These are phyloP conservation scores for Alloascoidea africana DNA, from an alignment of 805 yeast genomes.

Conservation along the genomic window DNA sequence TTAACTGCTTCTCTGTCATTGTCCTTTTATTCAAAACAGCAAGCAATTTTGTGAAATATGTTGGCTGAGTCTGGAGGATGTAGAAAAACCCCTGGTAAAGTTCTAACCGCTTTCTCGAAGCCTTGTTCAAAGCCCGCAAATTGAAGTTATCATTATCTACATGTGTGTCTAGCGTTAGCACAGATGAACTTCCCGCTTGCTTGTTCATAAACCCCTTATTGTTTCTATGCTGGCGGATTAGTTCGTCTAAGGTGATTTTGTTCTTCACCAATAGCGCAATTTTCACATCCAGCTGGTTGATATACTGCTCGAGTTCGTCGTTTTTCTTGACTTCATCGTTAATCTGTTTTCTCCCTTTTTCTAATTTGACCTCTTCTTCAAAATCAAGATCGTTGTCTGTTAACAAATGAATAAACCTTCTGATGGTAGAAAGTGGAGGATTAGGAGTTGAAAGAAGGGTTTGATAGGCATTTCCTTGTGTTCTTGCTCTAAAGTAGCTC, in stretches of 20 bases:
- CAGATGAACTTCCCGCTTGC: too few relatives aligned
- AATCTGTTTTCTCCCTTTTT: slow-evolving; percentile 51
- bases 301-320: slow-evolving; percentile 55
- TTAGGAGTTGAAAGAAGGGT: slow-evolving; percentile 52
- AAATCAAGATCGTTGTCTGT: slow-evolving; percentile 62
- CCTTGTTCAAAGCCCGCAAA: slow-evolving; percentile 20
- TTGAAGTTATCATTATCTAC: slow-evolving; percentile 17
- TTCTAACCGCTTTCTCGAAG: slow-evolving; percentile 34
- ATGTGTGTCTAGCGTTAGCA: not conserved
- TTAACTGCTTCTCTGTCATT: slow-evolving; percentile 17
- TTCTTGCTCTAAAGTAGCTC: slow-evolving; percentile 50
- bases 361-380: slow-evolving; percentile 58
- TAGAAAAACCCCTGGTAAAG: slow-evolving; percentile 68
- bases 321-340: slow-evolving; percentile 55
- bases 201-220: slow-evolving; percentile 8
- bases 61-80: slow-evolving; percentile 70
- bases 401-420: slow-evolving; percentile 60
- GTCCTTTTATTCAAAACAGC: slow-evolving; percentile 15
- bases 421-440: slow-evolving; percentile 67
- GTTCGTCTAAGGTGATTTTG: slow-evolving; percentile 63
- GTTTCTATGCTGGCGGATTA: slow-evolving; percentile 26
- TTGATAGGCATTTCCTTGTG: slow-evolving; percentile 58
- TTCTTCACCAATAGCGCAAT: slow-evolving; percentile 65
- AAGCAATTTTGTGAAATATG: slow-evolving; percentile 47
- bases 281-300: slow-evolving; percentile 67